These are phyloP conservation scores for Rhododendron kiyosumense DNA, from an alignment of 148 eudicot genomes.

Conservation along the genomic window DNA sequence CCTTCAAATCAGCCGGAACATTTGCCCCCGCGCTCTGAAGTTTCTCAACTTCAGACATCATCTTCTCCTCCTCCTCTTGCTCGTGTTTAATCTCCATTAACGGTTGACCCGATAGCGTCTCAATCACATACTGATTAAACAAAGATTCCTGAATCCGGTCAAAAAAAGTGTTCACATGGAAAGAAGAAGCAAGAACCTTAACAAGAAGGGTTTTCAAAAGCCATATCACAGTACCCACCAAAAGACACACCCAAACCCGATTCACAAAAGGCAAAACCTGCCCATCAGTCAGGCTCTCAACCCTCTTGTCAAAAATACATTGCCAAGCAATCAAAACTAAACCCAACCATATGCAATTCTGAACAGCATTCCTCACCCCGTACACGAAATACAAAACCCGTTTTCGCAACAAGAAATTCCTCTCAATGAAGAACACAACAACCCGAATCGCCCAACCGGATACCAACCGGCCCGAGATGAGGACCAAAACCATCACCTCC, in stretches of 20 bases:
- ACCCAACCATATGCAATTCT: constrained; percentile 62
- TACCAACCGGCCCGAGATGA: constrained; percentile 63
- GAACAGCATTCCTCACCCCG: constrained; percentile 55
- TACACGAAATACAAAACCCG: constrained; percentile 74
- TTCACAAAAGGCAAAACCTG: constrained; percentile 52
- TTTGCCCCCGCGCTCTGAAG: constrained; percentile 57
- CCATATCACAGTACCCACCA: constrained; percentile 63
- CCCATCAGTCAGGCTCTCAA: constrained; percentile 39
- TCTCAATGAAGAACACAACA: constrained; percentile 59
- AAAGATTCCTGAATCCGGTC: constrained; percentile 76
- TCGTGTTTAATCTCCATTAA: constrained; percentile 36
- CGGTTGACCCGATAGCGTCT: constrained; percentile 62
- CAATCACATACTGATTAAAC: constrained; percentile 76
- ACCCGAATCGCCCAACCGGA: constrained; percentile 59
- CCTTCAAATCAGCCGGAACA: constrained; percentile 56
- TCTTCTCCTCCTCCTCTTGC: constrained; percentile 55
- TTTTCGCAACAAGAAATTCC: constrained; percentile 54
- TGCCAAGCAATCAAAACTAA: constrained; percentile 60
- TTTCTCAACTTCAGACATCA: constrained; percentile 48
- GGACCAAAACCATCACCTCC: constrained; percentile 52
- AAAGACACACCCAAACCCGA: constrained; percentile 44
- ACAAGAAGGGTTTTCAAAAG: constrained; percentile 58
- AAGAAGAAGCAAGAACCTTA: constrained; percentile 56
- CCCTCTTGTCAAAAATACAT: constrained; percentile 48
- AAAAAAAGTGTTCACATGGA: constrained; percentile 63